These are phyloP conservation scores for Arthrobotrys sinensis DNA, from an alignment of 2,329 filamentous ascomycete genomes.

Conservation along the genomic window DNA sequence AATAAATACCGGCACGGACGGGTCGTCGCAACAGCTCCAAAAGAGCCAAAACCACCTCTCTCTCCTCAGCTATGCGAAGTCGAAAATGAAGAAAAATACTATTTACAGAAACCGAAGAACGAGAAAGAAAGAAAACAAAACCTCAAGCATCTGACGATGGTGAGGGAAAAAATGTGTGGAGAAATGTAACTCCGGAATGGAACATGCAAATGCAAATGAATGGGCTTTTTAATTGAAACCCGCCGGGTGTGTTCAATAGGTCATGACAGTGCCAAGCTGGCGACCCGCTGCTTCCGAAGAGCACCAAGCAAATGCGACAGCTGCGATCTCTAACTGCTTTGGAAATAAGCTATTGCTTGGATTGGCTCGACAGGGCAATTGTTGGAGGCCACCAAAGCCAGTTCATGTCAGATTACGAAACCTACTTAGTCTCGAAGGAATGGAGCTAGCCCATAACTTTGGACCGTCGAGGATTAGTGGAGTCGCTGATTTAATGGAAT, in stretches of 20 bases:
- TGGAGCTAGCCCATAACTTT: too few species aligned
- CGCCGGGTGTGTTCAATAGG: background rate
- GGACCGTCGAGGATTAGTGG: background rate
- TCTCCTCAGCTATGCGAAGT: background rate
- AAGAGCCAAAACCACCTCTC: background rate
- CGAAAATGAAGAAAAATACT: too few species aligned
- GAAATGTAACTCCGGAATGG: conserved; percentile 18
- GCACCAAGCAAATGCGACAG: background rate
- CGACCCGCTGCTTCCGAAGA: conserved; percentile 21
- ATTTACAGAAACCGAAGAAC: background rate
- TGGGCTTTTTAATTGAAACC: conserved; percentile 22
- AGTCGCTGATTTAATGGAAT: background rate
- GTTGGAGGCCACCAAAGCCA: conserved; percentile 1
- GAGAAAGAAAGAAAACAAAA: background rate
- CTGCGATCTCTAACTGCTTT: background rate
- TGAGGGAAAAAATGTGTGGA: conserved; percentile 15
- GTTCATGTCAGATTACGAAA: background rate
- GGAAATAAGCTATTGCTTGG: background rate
- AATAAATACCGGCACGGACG: conserved; percentile 4
- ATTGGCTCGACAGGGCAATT: conserved; percentile 1
- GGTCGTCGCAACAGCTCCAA: conserved; percentile 10
- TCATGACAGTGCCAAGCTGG: conserved; percentile 3
- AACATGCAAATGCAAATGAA: conserved; percentile 2
- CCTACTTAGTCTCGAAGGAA: too few species aligned
- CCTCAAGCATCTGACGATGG: background rate